Conservation (phyloP, 768 basidiomycete genomes). For the Naganishia kalamii region DNA sequence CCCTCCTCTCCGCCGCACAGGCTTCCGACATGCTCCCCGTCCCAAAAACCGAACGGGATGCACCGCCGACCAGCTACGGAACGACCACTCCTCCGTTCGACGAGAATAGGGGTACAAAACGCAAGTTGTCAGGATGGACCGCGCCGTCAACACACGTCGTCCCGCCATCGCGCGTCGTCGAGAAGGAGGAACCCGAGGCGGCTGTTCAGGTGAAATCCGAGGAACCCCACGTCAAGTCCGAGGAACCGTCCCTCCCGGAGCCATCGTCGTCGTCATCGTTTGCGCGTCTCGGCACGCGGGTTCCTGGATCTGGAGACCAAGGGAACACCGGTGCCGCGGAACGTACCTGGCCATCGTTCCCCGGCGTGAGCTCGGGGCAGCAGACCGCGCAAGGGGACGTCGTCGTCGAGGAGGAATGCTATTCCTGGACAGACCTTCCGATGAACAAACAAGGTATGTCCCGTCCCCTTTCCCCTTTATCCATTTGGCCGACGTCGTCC, state of each 20-base stretch:
- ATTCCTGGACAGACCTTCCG: slow-evolving; percentile 39
- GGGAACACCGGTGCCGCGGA: background rate
- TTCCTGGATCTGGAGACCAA: slow-evolving; percentile 12
- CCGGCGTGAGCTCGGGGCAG: background rate
- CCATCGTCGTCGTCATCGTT: background rate
- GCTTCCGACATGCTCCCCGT: no score
- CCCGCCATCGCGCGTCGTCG: no score
- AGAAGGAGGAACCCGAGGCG: no score
- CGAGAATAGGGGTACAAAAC: background rate
- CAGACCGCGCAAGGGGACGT: background rate
- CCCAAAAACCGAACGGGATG: no score
- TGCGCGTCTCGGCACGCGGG: background rate
- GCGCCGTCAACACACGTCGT: background rate
- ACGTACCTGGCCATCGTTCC: background rate
- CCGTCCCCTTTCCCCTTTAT: background rate
- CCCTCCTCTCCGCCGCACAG: no score
- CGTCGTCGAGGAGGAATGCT: slow-evolving; percentile 36
- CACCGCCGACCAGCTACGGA: no score
- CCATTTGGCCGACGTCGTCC: background rate
- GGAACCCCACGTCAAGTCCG: background rate
- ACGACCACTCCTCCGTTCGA: background rate
- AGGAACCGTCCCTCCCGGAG: background rate
- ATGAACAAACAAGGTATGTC: slow-evolving; percentile 37
- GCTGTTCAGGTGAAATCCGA: no score
- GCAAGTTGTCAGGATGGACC: slow-evolving; percentile 6